Evolutionary conservation across 768 basidiomycete species (phyloP).

Genomic region (Amanita brunnescens): DNA sequence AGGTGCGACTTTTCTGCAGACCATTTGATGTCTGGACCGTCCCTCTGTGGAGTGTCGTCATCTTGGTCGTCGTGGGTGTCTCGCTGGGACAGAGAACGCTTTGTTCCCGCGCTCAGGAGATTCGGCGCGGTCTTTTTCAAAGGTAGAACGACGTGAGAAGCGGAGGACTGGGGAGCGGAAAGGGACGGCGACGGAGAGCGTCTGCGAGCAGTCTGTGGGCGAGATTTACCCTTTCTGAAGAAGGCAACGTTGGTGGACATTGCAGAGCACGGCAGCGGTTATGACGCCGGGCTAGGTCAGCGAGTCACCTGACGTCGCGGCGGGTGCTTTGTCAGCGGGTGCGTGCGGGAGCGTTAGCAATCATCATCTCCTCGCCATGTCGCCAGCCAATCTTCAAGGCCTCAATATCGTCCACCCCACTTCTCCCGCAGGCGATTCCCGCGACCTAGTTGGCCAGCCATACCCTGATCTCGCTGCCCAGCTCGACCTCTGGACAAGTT

Average conservation of each 20-base stretch:
- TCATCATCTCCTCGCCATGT: slow-evolving; percentile 28
- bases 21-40: slow-evolving; percentile 71
- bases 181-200: slow-evolving; percentile 58
- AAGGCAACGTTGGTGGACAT: slow-evolving; percentile 55
- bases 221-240: slow-evolving; percentile 74
- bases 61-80: slow-evolving; percentile 38
- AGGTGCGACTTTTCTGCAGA: slow-evolving; percentile 68
- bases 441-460: slow-evolving; percentile 56
- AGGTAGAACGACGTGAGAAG: slow-evolving; percentile 66
- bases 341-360: background rate
- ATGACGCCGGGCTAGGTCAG: background rate
- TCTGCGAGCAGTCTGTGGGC: slow-evolving; percentile 70
- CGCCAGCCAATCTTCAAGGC: slow-evolving; percentile 60
- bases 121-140: slow-evolving; percentile 57
- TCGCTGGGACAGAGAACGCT: slow-evolving; percentile 51
- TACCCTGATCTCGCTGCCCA: slow-evolving; percentile 72
- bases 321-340: background rate
- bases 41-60: slow-evolving; percentile 42
- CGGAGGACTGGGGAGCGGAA: slow-evolving; percentile 24
- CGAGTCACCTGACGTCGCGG: background rate
- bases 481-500: slow-evolving; percentile 78
- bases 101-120: slow-evolving; percentile 52
- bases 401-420: slow-evolving; percentile 69
- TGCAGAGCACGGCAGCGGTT: background rate
- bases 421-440: slow-evolving; percentile 30